Evolutionary conservation across 1,284 basidiomycete genomes (phyloP), one percentile per base, ranked within the genome.

Genomic region (Rhodotorula sp.): DNA sequence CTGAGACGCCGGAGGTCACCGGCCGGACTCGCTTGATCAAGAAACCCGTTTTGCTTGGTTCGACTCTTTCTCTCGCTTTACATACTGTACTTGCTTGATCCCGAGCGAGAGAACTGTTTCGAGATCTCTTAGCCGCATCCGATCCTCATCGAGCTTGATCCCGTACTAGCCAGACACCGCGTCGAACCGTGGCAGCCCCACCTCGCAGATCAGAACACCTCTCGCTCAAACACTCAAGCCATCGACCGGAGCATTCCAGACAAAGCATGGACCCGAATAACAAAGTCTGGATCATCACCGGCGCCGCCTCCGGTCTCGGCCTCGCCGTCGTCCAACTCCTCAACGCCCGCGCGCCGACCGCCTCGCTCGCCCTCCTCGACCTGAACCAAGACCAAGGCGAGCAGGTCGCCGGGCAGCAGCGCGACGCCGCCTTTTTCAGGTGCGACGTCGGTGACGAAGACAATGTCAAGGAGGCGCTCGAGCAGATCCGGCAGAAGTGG

Each of bases 281-380:
- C 58, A 76, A 73, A 51, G 54, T 70, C n/a, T 76, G 47, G 59
- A 60, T 68, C 71, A 67, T 69, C 29, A 77, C 77, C 21, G 77
- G 81, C 58, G 80, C 77, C 15, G 77, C 78, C 0, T 78, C 76
- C 6, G 81, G 81, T 0, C 74, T 82, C 4, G 81, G 81, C 1
- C 74, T 74, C 15, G 80, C 81, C 3, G 79, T 80, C 2, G 78
- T 64, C 1, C 18, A 51, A 0, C 68, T 68, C 10, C 72, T 82
- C 39, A 69, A 76, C 64, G 61, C 61, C 31, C 48, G n/a, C 48
- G 29, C 58, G 3, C 65, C 74, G 10, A 80, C 80, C 21, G 80
- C 73, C 5, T 75, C 26, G 69, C 46, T 72, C 64, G 71, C 65
- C 18, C 20, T 64, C 23, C 63, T 74, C 58, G 72, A 71, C 51